Base-by-base conservation (phyloP, 805 yeast species). In the Metschnikowia lochheadii region DNA sequence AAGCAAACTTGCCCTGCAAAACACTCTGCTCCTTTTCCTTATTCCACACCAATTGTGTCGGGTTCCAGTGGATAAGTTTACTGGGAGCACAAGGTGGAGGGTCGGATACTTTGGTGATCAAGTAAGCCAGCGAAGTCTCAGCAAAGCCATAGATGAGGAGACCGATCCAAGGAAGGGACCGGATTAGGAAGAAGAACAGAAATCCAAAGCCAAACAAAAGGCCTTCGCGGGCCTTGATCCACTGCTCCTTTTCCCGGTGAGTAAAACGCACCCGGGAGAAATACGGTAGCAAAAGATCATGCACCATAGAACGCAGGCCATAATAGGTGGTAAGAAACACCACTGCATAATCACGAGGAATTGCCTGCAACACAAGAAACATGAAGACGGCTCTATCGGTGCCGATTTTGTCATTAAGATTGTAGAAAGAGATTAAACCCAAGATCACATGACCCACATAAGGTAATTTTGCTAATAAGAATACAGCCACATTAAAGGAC, bases 211-310 rank as follows among this genome's bases (percentile, higher is more conserved):
- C 85, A 53, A 77, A 76, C 46, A 83, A 63, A 31, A 78, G 70
- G 0, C 85, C 85, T 49, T 78, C 80, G 37, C 86, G 69, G 13
- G 81, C 72, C 11, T 68, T 67, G 43, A 72, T 64, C 86, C 86
- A 82, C 48, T 68, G 72, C 15, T 69, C 64, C 39, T 69, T 67
- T 48, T 78, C 79, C n/a, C 64, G 55, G 5, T 59, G 60, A 4
- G 74, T 63, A 49, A 79, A 75, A 11, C 79, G 77, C 18, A 80
- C 65, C 11, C 77, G 65, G 8, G 68, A 57, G 60, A 82, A 78
- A 60, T 79, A 82, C 4, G 84, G 84, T 5, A 62, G 58, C 36
- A 82, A 67, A 45, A 82, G 67, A 40, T 78, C 80, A 37, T 73
- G 65, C 45, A 72, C 64, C 49, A 81, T 65, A 39, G 73, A 67